Evolutionary conservation across 805 yeast genomes (phyloP).

Genomic region (Candida sithepensis): DNA sequence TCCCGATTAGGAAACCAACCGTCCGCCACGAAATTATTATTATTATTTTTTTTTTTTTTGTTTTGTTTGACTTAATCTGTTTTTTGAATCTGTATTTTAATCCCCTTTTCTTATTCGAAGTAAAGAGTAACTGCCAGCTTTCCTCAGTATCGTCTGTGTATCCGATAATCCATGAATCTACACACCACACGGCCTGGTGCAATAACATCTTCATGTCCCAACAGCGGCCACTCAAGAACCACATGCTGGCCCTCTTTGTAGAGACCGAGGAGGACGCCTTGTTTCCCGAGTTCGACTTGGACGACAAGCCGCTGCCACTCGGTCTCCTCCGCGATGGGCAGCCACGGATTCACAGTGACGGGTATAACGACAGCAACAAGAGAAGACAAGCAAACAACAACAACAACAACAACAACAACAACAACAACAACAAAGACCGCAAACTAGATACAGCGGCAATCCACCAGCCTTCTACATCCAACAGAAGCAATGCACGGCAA

Average conservation of each 20-base stretch:
- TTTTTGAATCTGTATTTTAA: background rate
- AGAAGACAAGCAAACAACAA: background rate
- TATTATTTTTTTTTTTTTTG: background rate
- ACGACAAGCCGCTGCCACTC: too few relatives aligned
- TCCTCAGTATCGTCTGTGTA: too few relatives aligned
- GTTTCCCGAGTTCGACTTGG: background rate
- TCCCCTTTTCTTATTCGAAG: too few relatives aligned
- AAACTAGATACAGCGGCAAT: too few relatives aligned
- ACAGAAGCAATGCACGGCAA: too few relatives aligned
- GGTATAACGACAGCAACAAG: background rate
- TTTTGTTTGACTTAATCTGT: background rate
- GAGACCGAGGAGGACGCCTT: background rate
- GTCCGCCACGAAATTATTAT: background rate
- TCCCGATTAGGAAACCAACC: background rate
- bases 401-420: background rate
- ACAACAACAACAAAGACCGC: background rate
- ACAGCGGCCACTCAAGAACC: background rate
- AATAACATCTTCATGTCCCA: background rate
- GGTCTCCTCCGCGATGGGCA: too few relatives aligned
- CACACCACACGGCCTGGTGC: background rate
- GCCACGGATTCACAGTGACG: too few relatives aligned
- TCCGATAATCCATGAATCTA: background rate
- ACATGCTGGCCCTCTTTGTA: background rate
- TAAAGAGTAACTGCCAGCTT: background rate
- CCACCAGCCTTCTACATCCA: too few relatives aligned